phyloP scores from a whole-genome alignment of 805 yeast species.

The Wickerhamiella azymoides region DNA sequence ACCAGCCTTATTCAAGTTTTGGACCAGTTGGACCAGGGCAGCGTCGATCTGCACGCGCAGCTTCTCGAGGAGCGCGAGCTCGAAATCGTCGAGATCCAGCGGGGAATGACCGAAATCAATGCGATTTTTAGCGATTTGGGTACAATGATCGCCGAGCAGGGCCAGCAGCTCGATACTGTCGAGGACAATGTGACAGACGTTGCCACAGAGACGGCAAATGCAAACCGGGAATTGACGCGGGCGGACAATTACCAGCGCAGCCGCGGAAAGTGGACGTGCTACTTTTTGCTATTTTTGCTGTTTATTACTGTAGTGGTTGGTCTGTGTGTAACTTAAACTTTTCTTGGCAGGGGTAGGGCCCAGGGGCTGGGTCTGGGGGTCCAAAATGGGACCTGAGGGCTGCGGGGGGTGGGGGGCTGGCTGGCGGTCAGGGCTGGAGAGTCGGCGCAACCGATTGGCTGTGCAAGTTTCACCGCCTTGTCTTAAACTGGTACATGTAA shows the following conservation, averaged over 20 bases:
- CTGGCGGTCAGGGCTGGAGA: neutral
- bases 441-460: too few species aligned
- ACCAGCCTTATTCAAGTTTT: slow-evolving; percentile 28
- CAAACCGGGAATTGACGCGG: slow-evolving; percentile 51
- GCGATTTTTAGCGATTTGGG: slow-evolving; percentile 74
- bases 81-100: slow-evolving; percentile 57
- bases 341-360: too few species aligned
- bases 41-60: slow-evolving; percentile 20
- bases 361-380: too few species aligned
- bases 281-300: slow-evolving; percentile 45
- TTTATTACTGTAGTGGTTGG: slow-evolving; percentile 41
- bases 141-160: slow-evolving; percentile 68
- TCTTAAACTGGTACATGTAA: too few species aligned
- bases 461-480: too few species aligned
- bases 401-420: too few species aligned
- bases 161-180: slow-evolving; percentile 67
- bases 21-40: slow-evolving; percentile 24
- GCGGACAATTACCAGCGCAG: slow-evolving; percentile 65
- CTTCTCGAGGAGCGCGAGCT: slow-evolving; percentile 54
- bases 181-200: slow-evolving; percentile 63
- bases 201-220: slow-evolving; percentile 51
- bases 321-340: slow-evolving; percentile 11
- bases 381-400: too few species aligned
- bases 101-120: slow-evolving; percentile 74
- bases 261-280: slow-evolving; percentile 62